These are phyloP conservation scores for Salix viminalis DNA, from an alignment of 345 rosid genomes.

Conservation along the genomic window DNA sequence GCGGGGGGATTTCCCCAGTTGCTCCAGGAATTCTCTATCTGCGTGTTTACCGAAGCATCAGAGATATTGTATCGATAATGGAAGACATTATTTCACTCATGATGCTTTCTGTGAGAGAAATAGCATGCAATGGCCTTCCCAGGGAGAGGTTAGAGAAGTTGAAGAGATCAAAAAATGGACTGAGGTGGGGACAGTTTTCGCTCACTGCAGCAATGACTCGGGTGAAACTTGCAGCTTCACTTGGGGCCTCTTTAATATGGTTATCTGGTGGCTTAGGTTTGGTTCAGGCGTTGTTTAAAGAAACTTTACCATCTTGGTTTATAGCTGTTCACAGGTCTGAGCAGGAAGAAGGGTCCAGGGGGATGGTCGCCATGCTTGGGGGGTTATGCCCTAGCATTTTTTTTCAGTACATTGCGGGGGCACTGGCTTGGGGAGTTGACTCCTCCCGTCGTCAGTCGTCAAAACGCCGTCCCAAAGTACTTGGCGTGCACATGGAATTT, in stretches of 20 bases:
- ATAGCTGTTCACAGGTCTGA: constrained; percentile 61
- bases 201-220: constrained; percentile 69
- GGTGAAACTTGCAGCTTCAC: constrained; percentile 76
- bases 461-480: constrained; percentile 63
- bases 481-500: constrained; percentile 72
- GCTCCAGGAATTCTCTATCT: constrained; percentile 89
- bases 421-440: constrained; percentile 93
- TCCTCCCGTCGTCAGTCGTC: constrained; percentile 57
- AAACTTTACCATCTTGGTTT: constrained; percentile 93
- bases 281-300: constrained; percentile 72
- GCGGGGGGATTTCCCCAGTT: constrained; percentile 81
- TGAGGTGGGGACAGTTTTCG: constrained; percentile 72
- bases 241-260: constrained; percentile 90
- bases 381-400: constrained; percentile 79
- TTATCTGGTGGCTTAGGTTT: constrained; percentile 70
- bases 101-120: constrained; percentile 75
- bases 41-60: constrained; percentile 61
- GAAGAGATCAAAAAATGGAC: constrained; percentile 62
- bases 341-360: constrained; percentile 48
- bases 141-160: constrained; percentile 48
- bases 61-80: constrained; percentile 70
- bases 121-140: constrained; percentile 51
- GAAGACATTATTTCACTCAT: constrained; percentile 85
- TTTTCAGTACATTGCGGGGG: constrained; percentile 71
- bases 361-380: constrained; percentile 77